Percentiles rank a stretch among this genome's conserved stretches.
Conservation (phyloP, 768 basidiomycete species). For the Serendipita sp. region DNA sequence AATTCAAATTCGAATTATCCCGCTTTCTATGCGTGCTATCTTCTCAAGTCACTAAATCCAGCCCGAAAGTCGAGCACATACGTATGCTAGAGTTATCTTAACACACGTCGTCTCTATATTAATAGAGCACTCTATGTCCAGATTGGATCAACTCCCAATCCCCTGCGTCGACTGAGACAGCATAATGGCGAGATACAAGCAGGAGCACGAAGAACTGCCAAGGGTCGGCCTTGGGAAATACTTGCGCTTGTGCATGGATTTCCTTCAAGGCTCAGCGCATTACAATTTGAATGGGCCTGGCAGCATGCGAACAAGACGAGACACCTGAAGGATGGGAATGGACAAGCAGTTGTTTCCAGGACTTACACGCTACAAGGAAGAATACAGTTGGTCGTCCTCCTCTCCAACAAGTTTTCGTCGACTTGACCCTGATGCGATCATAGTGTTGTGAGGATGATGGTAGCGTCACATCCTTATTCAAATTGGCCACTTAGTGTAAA, state of each 20-base stretch:
- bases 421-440: slow-evolving; percentile 25
- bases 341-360: slow-evolving; percentile 6
- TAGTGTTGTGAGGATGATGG: slow-evolving; percentile 35
- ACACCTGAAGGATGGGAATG: background rate
- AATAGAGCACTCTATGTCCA: background rate
- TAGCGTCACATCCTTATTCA: slow-evolving; percentile 49
- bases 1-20: slow-evolving; percentile 20
- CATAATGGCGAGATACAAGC: slow-evolving; percentile 65
- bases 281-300: slow-evolving; percentile 79
- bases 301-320: slow-evolving; percentile 53
- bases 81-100: slow-evolving; percentile 21
- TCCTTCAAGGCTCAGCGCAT: slow-evolving; percentile 57
- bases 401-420: background rate
- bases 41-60: slow-evolving; percentile 50
- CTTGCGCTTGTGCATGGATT: slow-evolving; percentile 77
- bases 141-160: slow-evolving; percentile 1
- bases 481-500: slow-evolving; percentile 63
- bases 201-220: slow-evolving; percentile 52
- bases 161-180: slow-evolving; percentile 26
- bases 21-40: slow-evolving; percentile 69
- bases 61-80: slow-evolving; percentile 47
- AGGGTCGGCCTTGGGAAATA: slow-evolving; percentile 63
- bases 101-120: background rate
- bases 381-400: background rate
- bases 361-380: background rate